A percentile compares a stretch with the other conserved stretches of the same genome.
Conservation (phyloP, 164 flowering plant species). For the Tinospora cordifolia region DNA sequence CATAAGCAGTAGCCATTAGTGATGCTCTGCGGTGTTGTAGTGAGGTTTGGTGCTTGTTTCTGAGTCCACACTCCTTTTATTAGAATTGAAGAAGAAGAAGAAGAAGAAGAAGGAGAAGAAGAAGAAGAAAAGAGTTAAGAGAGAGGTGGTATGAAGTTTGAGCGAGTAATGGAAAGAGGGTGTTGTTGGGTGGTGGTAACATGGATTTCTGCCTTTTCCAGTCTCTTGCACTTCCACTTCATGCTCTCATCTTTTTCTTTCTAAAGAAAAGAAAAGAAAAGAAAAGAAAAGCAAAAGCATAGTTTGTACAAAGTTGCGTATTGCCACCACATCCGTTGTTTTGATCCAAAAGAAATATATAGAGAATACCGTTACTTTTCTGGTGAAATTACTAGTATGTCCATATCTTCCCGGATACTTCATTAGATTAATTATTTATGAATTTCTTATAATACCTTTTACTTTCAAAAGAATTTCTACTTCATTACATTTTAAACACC, state of each 20-base stretch:
- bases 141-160: background rate
- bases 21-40: slow-evolving; percentile 4
- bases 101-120: background rate
- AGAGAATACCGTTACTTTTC: slow-evolving; percentile 11
- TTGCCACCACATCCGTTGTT: slow-evolving; percentile 12
- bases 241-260: slow-evolving; percentile 28
- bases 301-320: slow-evolving; percentile 20
- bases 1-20: slow-evolving; percentile 27
- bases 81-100: slow-evolving; percentile 12
- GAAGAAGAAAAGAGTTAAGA: too few species aligned
- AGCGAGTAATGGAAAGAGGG: background rate
- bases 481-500: too few species aligned
- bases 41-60: slow-evolving; percentile 11
- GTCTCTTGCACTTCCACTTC: background rate
- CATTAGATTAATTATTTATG: too few species aligned
- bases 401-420: background rate
- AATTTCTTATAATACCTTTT: too few species aligned
- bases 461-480: too few species aligned
- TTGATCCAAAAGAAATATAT: slow-evolving; percentile 10
- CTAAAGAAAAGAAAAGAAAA: slow-evolving; percentile 37
- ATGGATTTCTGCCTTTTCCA: background rate
- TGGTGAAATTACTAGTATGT: slow-evolving; percentile 9
- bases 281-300: slow-evolving; percentile 38
- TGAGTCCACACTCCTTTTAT: slow-evolving; percentile 9
- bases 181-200: background rate